These are phyloP conservation scores for Grosmannia serpens DNA, from an alignment of 2,329 filamentous ascomycete species.

Conservation along the genomic window DNA sequence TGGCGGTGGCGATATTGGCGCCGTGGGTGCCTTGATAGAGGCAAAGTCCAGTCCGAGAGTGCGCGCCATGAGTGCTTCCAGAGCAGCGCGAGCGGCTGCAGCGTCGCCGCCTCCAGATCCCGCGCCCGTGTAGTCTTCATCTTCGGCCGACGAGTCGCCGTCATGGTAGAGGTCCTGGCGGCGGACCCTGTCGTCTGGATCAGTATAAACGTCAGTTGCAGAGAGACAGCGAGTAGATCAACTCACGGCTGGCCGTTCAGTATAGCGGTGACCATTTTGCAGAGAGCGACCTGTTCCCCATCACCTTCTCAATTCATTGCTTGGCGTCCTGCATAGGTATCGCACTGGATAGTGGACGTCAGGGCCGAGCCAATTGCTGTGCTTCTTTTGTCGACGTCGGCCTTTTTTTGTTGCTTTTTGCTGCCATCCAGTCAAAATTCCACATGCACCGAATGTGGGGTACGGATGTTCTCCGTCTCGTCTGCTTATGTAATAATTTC, in stretches of 20 bases:
- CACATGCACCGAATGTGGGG: not conserved
- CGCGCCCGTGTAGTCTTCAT: not conserved
- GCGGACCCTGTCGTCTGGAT: conserved; percentile 1
- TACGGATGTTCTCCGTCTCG: not conserved
- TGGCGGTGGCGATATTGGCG: not conserved
- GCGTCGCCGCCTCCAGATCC: not conserved
- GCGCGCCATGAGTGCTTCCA: conserved; percentile 10
- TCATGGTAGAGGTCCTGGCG: conserved; percentile 10
- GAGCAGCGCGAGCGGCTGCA: conserved; percentile 3
- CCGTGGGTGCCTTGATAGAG: not conserved
- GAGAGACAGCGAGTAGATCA: not conserved
- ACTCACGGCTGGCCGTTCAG: conserved; percentile 4
- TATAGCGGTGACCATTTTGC: conserved; percentile 1
- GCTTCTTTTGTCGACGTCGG: not conserved
- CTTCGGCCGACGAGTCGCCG: conserved; percentile 1
- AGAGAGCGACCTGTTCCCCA: not conserved
- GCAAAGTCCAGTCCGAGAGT: conserved; percentile 1
- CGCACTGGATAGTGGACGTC: not conserved
- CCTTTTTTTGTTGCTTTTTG: not conserved
- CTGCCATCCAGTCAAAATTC: not conserved
- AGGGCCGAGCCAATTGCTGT: not conserved
- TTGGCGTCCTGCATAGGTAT: not conserved
- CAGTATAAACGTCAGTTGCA: not conserved
- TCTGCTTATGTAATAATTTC: not conserved
- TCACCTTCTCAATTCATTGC: not conserved